Evolutionary conservation across 495 filamentous ascomycete species (phyloP).

Genomic region (Annulohypoxylon moriforme): DNA sequence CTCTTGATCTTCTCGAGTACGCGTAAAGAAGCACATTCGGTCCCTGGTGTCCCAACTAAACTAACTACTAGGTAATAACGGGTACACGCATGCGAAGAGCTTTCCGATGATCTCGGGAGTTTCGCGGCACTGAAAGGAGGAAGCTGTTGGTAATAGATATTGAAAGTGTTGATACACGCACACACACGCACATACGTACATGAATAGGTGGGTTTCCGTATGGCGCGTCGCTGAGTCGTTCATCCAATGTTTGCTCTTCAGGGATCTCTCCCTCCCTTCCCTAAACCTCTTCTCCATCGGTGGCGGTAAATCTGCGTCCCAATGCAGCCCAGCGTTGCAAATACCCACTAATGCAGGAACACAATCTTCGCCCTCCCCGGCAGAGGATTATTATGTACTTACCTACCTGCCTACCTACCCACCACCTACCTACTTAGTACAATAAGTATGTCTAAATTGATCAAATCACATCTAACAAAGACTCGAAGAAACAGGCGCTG

Average conservation of each 20-base stretch:
- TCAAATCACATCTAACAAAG: neutral
- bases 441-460: neutral
- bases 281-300: slow-evolving; percentile 11
- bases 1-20: neutral
- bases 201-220: slow-evolving; percentile 27
- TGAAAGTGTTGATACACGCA: neutral
- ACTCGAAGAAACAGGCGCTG: slow-evolving; percentile 12
- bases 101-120: neutral
- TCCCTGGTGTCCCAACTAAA: too few relatives aligned
- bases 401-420: too few relatives aligned
- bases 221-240: slow-evolving; percentile 38
- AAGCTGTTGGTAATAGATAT: slow-evolving; percentile 5
- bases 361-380: slow-evolving; percentile 21
- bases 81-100: neutral
- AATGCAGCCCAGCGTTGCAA: slow-evolving; percentile 31
- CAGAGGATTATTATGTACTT: neutral
- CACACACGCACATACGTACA: neutral
- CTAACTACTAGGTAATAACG: neutral
- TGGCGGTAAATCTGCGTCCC: slow-evolving; percentile 36
- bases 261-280: slow-evolving; percentile 17
- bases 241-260: slow-evolving; percentile 35
- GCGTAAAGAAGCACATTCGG: neutral
- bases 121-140: neutral
- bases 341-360: slow-evolving; percentile 44
- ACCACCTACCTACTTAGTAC: neutral